phyloP scores from a whole-genome alignment of 352 stramenopile species.

The Bremia lactucae region DNA sequence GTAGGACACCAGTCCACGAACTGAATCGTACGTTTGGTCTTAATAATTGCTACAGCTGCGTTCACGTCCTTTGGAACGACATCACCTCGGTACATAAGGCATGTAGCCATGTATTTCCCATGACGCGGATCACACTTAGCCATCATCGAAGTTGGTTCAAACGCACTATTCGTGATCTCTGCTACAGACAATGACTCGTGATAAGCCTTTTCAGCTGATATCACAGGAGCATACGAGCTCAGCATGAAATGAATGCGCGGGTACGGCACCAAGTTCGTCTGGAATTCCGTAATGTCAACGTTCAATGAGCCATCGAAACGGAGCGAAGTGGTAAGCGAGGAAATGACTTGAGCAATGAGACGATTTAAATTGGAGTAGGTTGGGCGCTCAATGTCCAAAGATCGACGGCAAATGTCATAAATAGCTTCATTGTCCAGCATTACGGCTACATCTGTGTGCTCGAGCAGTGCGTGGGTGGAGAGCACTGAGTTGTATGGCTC shows the following conservation, averaged over 20 bases:
- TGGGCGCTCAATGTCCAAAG: constrained; percentile 90
- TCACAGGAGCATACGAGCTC: constrained; percentile 96
- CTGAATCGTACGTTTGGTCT: constrained; percentile 97
- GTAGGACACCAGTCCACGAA: constrained; percentile 98
- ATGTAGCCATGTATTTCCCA: constrained; percentile 98
- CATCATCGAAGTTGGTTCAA: constrained; percentile 98
- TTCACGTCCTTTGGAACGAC: constrained; percentile 91
- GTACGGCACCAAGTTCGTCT: constrained; percentile 99
- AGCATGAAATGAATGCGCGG: constrained; percentile 99
- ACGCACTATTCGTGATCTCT: constrained; percentile 98
- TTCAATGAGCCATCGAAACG: constrained; percentile 98
- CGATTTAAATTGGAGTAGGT: constrained; percentile 99
- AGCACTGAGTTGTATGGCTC: constrained; percentile 98
- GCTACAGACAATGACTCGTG: constrained; percentile 95
- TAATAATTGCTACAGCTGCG: constrained; percentile 92
- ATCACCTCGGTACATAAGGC: constrained; percentile 95
- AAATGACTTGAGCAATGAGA: constrained; percentile 96
- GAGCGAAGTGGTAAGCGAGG: constrained; percentile 94
- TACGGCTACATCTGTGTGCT: constrained; percentile 91
- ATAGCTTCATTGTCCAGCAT: constrained; percentile 24
- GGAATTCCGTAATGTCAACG: constrained; percentile 99
- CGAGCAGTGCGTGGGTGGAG: constrained; percentile 91
- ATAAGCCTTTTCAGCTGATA: constrained; percentile 96
- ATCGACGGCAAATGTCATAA: constrained; percentile 22
- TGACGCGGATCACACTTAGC: constrained; percentile 98